Evolutionary conservation across 2,329 filamentous ascomycete genomes (phyloP), one percentile per base, ranked within the genome.

Genomic region (Volutella citrinella): DNA sequence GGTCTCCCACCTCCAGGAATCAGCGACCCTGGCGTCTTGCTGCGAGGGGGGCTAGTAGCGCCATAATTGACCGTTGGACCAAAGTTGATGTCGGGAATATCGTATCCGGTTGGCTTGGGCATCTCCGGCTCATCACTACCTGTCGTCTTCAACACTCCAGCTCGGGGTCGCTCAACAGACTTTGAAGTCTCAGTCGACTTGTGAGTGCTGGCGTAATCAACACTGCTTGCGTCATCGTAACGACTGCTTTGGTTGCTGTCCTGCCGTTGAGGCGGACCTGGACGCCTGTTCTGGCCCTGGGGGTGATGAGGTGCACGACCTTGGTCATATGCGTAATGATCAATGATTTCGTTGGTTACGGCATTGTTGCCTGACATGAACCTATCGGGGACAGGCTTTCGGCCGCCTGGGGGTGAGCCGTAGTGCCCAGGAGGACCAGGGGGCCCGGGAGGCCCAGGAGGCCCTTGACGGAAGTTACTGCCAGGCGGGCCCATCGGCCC

Each of bases 11-110:
- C 21, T 6, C 40, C 38, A 11, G 40, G 38, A 12, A 30, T 32
- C 12, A 36, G 19, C n/a, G 18, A 11, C 41, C 29, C 56, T 35
- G 42, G 55, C 0, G 53, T 51, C 40, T 61, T 65, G 37, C 45
- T 60, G 6, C 46, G 55, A 9, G 57, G 47, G 4, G 56, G 43
- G n/a, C 60, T 38, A 13, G 56, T 27, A 10, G 62, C 65, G 20
- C 56, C 63, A 37, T 88, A 83, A 40, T 84, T 82, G 49, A 87
- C 66, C 0, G 90, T 95, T 6, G 83, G 87, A 0, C 91, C 91
- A 62, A 96, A 96, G 58, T 96, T 82, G 43, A 95, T 77, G 5
- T 74, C 65, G 2, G 87, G 87, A 40, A 95, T 80, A 36, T 78
- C 72, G 16, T 76, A 69, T 11, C 66, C 55, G n/a, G n/a, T n/a